phyloP scores from a whole-genome alignment of 129 eudicot species.

The carrot (Daucus carota) region DNA sequence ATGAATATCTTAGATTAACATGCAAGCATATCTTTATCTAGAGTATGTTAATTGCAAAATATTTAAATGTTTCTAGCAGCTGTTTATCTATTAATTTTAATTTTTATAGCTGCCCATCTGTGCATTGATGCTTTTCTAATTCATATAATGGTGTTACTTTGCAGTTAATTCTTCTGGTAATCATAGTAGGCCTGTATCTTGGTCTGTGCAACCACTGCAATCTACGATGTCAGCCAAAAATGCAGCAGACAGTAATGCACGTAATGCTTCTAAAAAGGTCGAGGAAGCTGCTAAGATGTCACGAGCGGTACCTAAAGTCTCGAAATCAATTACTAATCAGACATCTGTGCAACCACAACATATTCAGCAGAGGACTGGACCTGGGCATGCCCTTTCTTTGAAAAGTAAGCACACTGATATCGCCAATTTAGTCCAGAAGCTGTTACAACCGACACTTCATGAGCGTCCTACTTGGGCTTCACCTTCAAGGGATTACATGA shows the following conservation, averaged over 20 bases:
- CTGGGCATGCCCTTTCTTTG: conserved; percentile 30
- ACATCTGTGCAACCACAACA: conserved; percentile 30
- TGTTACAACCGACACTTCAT: conserved; percentile 44
- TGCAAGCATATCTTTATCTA: conserved; percentile 1
- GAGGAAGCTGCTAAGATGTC: conserved; percentile 27
- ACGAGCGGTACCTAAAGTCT: conserved; percentile 27
- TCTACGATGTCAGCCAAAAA: conserved; percentile 27
- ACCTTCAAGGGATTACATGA: conserved; percentile 92
- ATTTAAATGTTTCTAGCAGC: background rate
- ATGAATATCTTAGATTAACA: conserved; percentile 2
- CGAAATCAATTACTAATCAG: conserved; percentile 39
- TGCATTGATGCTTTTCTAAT: conserved; percentile 4
- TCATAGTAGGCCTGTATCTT: conserved; percentile 43
- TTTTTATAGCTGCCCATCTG: background rate
- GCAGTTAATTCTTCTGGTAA: conserved; percentile 46
- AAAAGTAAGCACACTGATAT: conserved; percentile 55
- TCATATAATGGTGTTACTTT: background rate
- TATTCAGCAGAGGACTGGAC: conserved; percentile 23
- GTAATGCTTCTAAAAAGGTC: conserved; percentile 26
- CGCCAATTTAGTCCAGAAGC: conserved; percentile 62
- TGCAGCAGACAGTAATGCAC: conserved; percentile 31
- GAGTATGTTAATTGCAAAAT: conserved; percentile 7
- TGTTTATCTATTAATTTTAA: background rate
- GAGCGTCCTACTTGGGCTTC: conserved; percentile 74
- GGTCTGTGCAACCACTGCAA: conserved; percentile 49